A percentile compares a stretch with the other conserved stretches of the same genome.
Evolutionary conservation across 2,329 filamentous ascomycete species (phyloP).

Genomic region (Fusarium globosum): DNA sequence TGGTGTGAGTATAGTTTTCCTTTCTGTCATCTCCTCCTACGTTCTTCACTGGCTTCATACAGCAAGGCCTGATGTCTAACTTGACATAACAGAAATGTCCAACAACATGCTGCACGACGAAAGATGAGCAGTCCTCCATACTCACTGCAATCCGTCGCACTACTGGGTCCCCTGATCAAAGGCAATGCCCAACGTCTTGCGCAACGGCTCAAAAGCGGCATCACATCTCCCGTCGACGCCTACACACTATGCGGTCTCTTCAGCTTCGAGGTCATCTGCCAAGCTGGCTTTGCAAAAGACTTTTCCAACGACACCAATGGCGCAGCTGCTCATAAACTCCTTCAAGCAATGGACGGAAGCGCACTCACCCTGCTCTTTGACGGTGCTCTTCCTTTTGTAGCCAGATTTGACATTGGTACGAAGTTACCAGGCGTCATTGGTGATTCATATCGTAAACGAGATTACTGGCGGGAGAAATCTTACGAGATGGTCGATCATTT

Average conservation of each 20-base stretch:
- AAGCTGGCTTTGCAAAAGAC: neutral
- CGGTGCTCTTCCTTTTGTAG: neutral
- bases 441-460: neutral
- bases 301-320: neutral
- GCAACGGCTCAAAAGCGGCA: accelerated
- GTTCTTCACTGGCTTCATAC: accelerated
- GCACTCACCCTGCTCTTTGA: neutral
- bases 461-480: neutral
- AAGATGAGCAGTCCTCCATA: neutral
- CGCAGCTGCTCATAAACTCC: neutral
- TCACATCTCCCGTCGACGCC: neutral
- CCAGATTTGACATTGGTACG: neutral
- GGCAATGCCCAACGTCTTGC: neutral
- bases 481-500: neutral
- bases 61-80: accelerated
- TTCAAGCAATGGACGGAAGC: neutral
- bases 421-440: neutral
- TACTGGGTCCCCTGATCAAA: accelerated
- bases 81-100: accelerated
- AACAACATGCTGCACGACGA: neutral
- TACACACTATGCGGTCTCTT: neutral
- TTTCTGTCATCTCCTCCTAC: accelerated
- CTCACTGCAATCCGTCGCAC: neutral
- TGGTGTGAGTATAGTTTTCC: neutral
- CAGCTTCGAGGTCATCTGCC: neutral